A percentile compares a stretch with the other conserved stretches of the same genome.
phyloP scores from a whole-genome alignment of 2,329 filamentous ascomycete species.

The Ceratocystis colombiana region DNA sequence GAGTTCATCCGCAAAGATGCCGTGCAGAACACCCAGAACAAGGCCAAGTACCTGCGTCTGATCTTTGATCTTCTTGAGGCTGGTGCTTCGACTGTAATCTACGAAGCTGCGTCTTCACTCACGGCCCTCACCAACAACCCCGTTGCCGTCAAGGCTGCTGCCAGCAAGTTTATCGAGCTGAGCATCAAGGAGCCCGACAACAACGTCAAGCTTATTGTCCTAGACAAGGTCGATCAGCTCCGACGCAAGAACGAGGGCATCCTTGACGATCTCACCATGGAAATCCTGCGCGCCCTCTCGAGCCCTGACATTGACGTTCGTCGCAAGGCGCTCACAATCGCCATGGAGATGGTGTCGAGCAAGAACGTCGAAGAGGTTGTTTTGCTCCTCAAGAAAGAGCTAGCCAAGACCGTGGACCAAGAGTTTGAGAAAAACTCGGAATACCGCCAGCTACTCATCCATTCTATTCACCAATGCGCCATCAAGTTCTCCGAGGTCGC shows the following conservation, averaged over 20 bases:
- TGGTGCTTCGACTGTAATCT: constrained; percentile 85
- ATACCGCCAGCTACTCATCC: constrained; percentile 88
- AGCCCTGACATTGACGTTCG: constrained; percentile 94
- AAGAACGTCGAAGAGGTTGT: constrained; percentile 98
- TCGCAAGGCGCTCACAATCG: constrained; percentile 79
- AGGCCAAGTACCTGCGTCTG: constrained; percentile 83
- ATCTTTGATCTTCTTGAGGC: constrained; percentile 97
- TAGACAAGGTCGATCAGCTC: constrained; percentile 84
- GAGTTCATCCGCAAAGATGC: constrained; percentile 98
- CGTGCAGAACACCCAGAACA: constrained; percentile 87
- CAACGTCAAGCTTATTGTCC: constrained; percentile 96
- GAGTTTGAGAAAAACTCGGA: constrained; percentile 98
- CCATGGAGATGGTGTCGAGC: constrained; percentile 95
- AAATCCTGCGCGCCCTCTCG: constrained; percentile 86
- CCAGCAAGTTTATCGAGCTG: constrained; percentile 90
- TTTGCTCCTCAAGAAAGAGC: constrained; percentile 89
- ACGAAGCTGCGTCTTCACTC: constrained; percentile 91
- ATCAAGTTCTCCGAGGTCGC: constrained; percentile 99
- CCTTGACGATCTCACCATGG: constrained; percentile 90
- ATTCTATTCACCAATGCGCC: constrained; percentile 94
- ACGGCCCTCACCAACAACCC: constrained; percentile 92
- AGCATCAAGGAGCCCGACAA: constrained; percentile 97
- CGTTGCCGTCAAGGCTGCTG: constrained; percentile 93
- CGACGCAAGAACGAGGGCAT: constrained; percentile 82
- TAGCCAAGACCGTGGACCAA: constrained; percentile 94